These are phyloP conservation scores for Apocynum venetum DNA, from an alignment of 257 asterid species.

Conservation along the genomic window DNA sequence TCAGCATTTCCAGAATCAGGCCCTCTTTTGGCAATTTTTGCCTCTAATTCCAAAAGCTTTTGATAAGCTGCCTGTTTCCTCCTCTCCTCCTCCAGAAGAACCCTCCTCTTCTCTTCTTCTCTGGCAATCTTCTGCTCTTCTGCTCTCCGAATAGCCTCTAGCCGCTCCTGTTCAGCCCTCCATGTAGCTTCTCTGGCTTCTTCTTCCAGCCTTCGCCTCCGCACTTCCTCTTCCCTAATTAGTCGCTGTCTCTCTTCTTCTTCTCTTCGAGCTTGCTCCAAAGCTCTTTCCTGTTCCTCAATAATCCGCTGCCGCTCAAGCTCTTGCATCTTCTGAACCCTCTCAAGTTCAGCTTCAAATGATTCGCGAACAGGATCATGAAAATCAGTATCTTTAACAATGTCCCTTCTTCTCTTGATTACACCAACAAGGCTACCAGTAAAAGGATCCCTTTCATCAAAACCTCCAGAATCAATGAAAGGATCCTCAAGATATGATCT, in stretches of 20 bases:
- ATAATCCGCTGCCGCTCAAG: slow-evolving; percentile 72
- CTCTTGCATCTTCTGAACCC: slow-evolving; percentile 96
- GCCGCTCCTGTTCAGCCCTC: slow-evolving; percentile 86
- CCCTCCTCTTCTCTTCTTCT: slow-evolving; percentile 79
- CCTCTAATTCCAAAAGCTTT: slow-evolving; percentile 86
- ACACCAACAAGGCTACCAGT: slow-evolving; percentile 72
- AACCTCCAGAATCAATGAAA: slow-evolving; percentile 42
- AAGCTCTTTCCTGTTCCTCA: slow-evolving; percentile 89
- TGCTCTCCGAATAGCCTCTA: slow-evolving; percentile 69
- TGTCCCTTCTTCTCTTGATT: slow-evolving; percentile 80
- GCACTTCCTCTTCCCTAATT: slow-evolving; percentile 83
- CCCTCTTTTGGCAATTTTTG: slow-evolving; percentile 80
- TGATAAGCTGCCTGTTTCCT: slow-evolving; percentile 90
- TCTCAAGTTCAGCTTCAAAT: slow-evolving; percentile 96
- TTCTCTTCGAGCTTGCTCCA: slow-evolving; percentile 76
- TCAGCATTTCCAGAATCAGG: slow-evolving; percentile 42
- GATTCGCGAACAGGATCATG: slow-evolving; percentile 94
- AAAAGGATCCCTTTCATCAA: slow-evolving; percentile 76
- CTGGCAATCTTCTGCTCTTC: slow-evolving; percentile 77
- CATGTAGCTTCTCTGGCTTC: slow-evolving; percentile 91
- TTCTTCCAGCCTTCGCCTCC: slow-evolving; percentile 58
- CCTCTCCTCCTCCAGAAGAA: slow-evolving; percentile 82
- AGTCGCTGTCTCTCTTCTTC: slow-evolving; percentile 80
- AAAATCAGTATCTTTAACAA: slow-evolving; percentile 55
- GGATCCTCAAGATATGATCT: slow-evolving; percentile 56